These are phyloP conservation scores for Lactifluus echinatus DNA, from an alignment of 768 basidiomycete species.

Conservation along the genomic window DNA sequence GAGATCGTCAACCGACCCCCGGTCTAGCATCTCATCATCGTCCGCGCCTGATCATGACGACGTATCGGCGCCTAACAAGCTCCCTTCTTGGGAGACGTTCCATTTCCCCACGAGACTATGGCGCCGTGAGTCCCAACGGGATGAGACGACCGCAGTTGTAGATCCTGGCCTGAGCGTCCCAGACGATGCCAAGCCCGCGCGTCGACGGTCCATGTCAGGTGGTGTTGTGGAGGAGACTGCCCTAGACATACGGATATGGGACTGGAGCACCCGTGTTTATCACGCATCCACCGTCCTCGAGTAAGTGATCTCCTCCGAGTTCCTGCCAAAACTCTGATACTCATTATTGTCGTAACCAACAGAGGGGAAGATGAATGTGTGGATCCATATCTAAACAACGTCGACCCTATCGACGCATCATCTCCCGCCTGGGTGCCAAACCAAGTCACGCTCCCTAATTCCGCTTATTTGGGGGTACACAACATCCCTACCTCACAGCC, in stretches of 20 bases:
- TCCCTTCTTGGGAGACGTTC: conserved; percentile 1
- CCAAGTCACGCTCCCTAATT: background rate
- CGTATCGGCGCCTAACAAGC: background rate
- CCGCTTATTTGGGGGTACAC: background rate
- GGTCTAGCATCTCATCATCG: background rate
- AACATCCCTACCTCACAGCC: background rate
- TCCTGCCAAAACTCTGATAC: background rate
- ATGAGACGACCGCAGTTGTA: background rate
- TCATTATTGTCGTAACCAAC: background rate
- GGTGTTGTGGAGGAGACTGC: background rate
- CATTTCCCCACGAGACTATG: conserved; percentile 4
- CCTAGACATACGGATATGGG: conserved; percentile 14
- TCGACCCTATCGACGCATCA: conserved; percentile 2
- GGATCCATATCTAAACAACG: background rate
- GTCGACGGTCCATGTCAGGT: background rate
- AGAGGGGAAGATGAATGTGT: conserved; percentile 1
- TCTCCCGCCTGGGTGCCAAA: background rate
- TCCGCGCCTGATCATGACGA: background rate
- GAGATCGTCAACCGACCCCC: background rate
- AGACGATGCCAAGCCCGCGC: background rate
- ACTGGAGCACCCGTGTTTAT: conserved; percentile 5
- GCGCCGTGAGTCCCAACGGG: background rate
- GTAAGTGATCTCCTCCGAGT: conserved; percentile 1
- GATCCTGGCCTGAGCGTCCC: background rate
- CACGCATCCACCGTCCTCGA: background rate